These are phyloP conservation scores for Phalaenopsis aphrodite DNA, from an alignment of 106 monocot species.

Conservation along the genomic window DNA sequence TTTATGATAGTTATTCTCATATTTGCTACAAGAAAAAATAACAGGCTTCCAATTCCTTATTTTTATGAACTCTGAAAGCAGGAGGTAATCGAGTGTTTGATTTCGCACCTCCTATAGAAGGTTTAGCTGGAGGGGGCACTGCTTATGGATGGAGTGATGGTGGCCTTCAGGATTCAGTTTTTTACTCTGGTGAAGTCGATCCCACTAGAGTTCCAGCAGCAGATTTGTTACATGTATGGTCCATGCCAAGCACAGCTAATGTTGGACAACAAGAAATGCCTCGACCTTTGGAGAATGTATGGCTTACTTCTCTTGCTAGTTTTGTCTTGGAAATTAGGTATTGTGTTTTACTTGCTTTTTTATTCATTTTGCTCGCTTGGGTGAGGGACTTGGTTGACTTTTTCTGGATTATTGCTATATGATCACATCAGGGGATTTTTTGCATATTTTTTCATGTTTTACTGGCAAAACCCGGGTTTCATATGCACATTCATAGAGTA, in stretches of 20 bases:
- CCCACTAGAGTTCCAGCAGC: conserved; percentile 64
- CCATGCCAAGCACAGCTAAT: conserved; percentile 89
- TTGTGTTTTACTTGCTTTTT: neutral
- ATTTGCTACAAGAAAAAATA: neutral
- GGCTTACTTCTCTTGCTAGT: conserved; percentile 8
- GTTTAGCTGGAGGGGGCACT: conserved; percentile 92
- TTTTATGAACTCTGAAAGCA: conserved; percentile 6
- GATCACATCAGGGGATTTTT: neutral
- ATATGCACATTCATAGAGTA: neutral
- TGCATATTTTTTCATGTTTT: neutral
- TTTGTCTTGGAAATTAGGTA: conserved; percentile 7
- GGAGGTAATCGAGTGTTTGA: conserved; percentile 36
- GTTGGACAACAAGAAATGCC: conserved; percentile 88
- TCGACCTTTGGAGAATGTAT: conserved; percentile 72
- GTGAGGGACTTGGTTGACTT: no score
- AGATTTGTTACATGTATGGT: conserved; percentile 90
- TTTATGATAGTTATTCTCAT: neutral
- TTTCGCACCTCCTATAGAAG: conserved; percentile 80
- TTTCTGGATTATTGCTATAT: no score
- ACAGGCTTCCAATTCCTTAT: neutral
- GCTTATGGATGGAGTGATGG: conserved; percentile 87
- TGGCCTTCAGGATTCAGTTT: conserved; percentile 28
- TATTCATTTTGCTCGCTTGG: neutral
- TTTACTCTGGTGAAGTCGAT: conserved; percentile 47
- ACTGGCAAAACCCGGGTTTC: neutral